These are phyloP conservation scores for Coemansia sp. DNA, from an alignment of 192 early-diverging fungal species.

Conservation along the genomic window DNA sequence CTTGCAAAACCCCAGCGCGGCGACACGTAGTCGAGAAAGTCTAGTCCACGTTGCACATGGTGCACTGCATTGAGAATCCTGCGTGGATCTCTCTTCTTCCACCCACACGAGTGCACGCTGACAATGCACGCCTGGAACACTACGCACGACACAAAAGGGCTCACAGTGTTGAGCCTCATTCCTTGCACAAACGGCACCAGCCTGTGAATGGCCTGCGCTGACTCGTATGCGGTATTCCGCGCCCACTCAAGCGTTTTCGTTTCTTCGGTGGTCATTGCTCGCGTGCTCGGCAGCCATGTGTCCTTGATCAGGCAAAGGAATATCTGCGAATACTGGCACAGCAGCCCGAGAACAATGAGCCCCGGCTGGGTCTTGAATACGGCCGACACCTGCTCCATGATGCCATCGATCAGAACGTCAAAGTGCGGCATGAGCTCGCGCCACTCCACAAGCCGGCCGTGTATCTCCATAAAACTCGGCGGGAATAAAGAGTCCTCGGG, in stretches of 20 bases:
- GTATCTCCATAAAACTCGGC: conserved; percentile 12
- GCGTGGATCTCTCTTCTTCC: conserved; percentile 21
- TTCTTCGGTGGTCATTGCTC: conserved; percentile 33
- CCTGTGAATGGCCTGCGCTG: conserved; percentile 36
- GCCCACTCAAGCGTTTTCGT: conserved; percentile 26
- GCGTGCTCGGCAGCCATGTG: conserved; percentile 31
- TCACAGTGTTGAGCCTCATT: conserved; percentile 34
- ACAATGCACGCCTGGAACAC: conserved; percentile 50
- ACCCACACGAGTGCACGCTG: conserved; percentile 37
- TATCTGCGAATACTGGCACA: conserved; percentile 40
- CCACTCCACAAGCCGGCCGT: conserved; percentile 27
- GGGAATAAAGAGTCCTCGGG: conserved; percentile 38
- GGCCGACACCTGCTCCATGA: conserved; percentile 10
- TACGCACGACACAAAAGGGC: conserved; percentile 36
- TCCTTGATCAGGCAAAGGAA: conserved; percentile 50
- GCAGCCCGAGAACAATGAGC: conserved; percentile 28
- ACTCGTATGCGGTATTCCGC: conserved; percentile 24
- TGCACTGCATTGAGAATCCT: conserved; percentile 24
- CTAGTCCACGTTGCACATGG: conserved; percentile 29
- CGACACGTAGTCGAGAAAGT: conserved; percentile 37
- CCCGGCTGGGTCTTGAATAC: conserved; percentile 13
- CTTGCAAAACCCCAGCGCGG: conserved; percentile 45
- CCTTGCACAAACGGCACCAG: conserved; percentile 43
- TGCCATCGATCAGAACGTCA: conserved; percentile 25
- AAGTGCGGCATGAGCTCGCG: conserved; percentile 24